Evolutionary conservation across 371 early-diverging fungal species (phyloP), one percentile per base, ranked within the genome.

Genomic region (Saksenaea vasiformis): DNA sequence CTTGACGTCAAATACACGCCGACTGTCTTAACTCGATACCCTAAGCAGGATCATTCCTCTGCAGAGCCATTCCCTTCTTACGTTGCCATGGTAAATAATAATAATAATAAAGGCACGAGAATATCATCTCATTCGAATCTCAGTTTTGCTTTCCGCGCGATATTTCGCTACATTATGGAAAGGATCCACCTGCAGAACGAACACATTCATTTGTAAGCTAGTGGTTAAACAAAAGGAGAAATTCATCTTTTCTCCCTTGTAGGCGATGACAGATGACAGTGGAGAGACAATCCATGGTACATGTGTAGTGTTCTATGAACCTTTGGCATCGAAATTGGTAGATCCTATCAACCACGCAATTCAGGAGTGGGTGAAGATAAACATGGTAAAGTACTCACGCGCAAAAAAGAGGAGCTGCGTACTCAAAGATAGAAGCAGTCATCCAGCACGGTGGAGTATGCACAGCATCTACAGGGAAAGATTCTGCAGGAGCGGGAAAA

Each of bases 91-190:
- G 91, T 90, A 73, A 73, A 37, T 17, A 64, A 36, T n/a, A n/a
- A n/a, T n/a, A 31, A 31, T 31, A 17, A 53, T 22, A 19, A 24
- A 31, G 9, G 2, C 43, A 22, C 5, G 56, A 22, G 4, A 68
- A 44, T 34, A 60, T 31, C 34, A 26, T 27, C 5, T 28, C 70
- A n/a, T 28, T 62, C 17, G 43, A 37, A 38, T 17, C 53, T 70
- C 64, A 93, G 93, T 92, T 93, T 76, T 91, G 91, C 60, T 93
- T 91, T 71, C 93, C 93, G 13, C 85, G 80, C 67, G 87, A 90
- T 54, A 68, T 92, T 2, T 68, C 75, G 2, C 76, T 93, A 19
- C 67, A 68, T 36, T 70, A 84, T 54, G 81, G 77, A 19, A 76
- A 82, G 7, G 77, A 76, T 13, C 78, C 80, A 9, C 92, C 91